Evolutionary conservation across 352 stramenopile genomes (phyloP), one percentile per base, ranked within the genome.

Genomic region (Globisporangium cylindrosporum): DNA sequence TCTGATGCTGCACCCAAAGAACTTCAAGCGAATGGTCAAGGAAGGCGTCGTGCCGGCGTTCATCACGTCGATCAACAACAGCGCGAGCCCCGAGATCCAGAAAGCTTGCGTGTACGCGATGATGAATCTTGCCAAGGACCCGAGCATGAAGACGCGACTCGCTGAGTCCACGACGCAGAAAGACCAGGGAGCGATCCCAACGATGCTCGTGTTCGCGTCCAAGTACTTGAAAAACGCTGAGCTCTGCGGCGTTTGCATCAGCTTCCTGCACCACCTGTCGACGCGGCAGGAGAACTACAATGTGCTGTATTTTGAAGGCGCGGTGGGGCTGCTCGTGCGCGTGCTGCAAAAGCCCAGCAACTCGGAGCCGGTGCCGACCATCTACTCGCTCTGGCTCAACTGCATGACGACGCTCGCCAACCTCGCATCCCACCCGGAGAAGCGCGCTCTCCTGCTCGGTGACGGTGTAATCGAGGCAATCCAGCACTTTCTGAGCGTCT

Each of bases 41-140:
- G 87, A 90, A 54, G 87, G 87, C 51, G 85, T 95, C 59, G 83
- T 95, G 46, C 85, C 87, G 27, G 74, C 85, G 1, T 79, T 92
- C 24, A 61, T 92, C 27, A 70, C 79, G 51, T 77, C 89, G 59
- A 77, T 95, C 34, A 86, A 74, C 46, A 72, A 62, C 46, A 76
- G 69, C 38, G 72, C 67, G 43, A 90, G 78, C 57, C 80, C 80
- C 24, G 78, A 88, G 58, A 93, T 93, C 63, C 84, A 93, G 62
- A 84, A 86, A 22, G 85, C 87, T 12, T 93, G 84, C 27, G 85
- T 88, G 9, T 92, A 89, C 66, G 85, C 85, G n/a, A 88, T 95
- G 77, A 68, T 92, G 29, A 88, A 77, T 18, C 73, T 95, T 32
- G 83, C 84, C 18, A 86, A 84, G 43, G 87, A 93, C 51, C 73